Evolutionary conservation across 441 rosid genomes (phyloP).

Genomic region (Adansonia rubrostipa): DNA sequence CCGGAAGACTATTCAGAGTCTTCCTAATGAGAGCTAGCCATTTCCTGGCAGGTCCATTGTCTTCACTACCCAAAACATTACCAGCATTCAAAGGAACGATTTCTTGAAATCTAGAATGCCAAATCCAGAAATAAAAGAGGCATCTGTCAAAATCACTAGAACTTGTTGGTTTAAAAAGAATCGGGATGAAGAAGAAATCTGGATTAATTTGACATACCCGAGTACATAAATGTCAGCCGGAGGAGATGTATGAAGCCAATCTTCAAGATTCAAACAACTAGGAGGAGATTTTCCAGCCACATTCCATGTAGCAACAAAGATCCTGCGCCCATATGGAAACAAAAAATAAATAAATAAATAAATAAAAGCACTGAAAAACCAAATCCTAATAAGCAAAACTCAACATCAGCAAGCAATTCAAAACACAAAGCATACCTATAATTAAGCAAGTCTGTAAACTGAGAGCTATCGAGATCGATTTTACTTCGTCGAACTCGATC

Average conservation of each 20-base stretch:
- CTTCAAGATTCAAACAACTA: constrained; percentile 61
- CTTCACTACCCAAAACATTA: constrained; percentile 75
- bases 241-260: constrained; percentile 81
- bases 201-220: constrained; percentile 45
- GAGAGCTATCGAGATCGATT: constrained; percentile 65
- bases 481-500: constrained; percentile 62
- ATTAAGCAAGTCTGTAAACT: constrained; percentile 62
- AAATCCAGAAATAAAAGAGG: constrained; percentile 16
- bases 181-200: neutral
- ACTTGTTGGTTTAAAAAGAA: neutral
- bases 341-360: neutral
- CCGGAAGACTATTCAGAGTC: constrained; percentile 69
- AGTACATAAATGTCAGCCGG: constrained; percentile 80
- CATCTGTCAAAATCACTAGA: neutral
- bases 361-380: constrained; percentile 25
- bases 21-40: constrained; percentile 69
- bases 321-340: constrained; percentile 27
- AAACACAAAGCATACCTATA: constrained; percentile 48
- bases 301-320: constrained; percentile 81
- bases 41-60: constrained; percentile 73
- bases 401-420: neutral
- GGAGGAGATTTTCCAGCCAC: constrained; percentile 84
- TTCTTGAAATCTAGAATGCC: constrained; percentile 64
- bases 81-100: constrained; percentile 84
- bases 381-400: constrained; percentile 21